Base-by-base conservation (phyloP, 257 asterid species). In the Knoxia roxburghii region DNA sequence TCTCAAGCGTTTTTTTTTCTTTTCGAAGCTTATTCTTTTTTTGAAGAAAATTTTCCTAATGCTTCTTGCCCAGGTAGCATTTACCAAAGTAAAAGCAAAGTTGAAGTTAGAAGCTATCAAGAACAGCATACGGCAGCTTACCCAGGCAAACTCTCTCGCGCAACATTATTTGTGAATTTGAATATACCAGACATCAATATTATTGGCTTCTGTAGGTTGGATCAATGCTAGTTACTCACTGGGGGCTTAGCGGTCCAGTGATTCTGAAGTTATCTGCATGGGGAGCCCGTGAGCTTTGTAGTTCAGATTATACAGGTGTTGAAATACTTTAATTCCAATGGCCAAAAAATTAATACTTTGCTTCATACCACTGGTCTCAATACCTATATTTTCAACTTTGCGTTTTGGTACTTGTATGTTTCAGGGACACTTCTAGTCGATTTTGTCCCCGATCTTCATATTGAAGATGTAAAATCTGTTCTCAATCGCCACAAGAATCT, bases 221-320 rank as follows among this genome's bases (percentile, higher is more conserved):
- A 48, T 89, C 99, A 45, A 76, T 93, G 95, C 73, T 93, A 79
- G 95, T 90, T 30, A 93, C 99, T 52, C 97, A 93, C 46, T 93
- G 99, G 99, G 97, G 97, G 60, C 92, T 93, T 68, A 93, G 96
- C 70, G 99, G 99, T 75, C 99, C 99, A 4, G 95, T 84, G 75
- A 84, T 93, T 82, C 96, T 93, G 68, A 87, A 91, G 45, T 71
- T 93, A 70, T 93, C 99, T 70, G 96, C 99, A 70, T 93, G 99
- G 99, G 97, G 96, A 58, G 99, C 99, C 24, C 95, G 97, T 45
- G 80, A 85, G 24, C 92, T 90, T 78, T 80, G 95, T 48, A 81
- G 72, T 67, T 77, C 94, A 49, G 76, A 80, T 77, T 93, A 90
- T 77, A 88, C 82, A 82, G 99, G 99, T 88, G 60, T 72, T n/a